Evolutionary conservation across 2,329 filamentous ascomycete genomes (phyloP).

Genomic region (Apiospora koreana): DNA sequence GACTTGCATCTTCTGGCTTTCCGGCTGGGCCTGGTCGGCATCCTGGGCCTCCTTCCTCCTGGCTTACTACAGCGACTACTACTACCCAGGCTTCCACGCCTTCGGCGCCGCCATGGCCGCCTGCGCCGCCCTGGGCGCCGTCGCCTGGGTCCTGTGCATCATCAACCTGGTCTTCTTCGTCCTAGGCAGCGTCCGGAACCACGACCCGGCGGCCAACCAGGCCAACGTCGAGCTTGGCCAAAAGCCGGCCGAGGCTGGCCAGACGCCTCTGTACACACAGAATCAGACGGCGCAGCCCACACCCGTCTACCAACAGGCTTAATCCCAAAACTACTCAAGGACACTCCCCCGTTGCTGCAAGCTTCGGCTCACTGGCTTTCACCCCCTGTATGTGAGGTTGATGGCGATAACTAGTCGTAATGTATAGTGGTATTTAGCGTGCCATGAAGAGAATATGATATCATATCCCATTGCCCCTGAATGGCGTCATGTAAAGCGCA

Average conservation of each 20-base stretch:
- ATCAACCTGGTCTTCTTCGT: constrained; percentile 41
- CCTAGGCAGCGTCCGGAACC: constrained; percentile 31
- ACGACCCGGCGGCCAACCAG: constrained; percentile 13
- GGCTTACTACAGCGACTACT: constrained; percentile 23
- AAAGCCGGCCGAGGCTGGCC: neutral
- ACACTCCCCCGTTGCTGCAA: neutral
- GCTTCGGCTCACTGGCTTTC: too few species aligned
- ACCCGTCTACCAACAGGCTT: neutral
- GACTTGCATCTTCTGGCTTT: constrained; percentile 45
- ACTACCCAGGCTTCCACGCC: constrained; percentile 23
- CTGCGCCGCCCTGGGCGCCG: constrained; percentile 42
- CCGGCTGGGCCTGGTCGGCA: constrained; percentile 44
- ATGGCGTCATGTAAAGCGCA: neutral
- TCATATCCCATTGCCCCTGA: neutral
- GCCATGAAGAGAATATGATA: too few species aligned
- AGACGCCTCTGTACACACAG: neutral
- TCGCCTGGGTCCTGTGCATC: constrained; percentile 42
- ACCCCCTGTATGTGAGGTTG: too few species aligned
- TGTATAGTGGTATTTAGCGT: neutral
- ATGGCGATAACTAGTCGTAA: neutral
- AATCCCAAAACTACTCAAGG: neutral
- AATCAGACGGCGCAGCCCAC: neutral
- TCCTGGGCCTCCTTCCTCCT: constrained; percentile 33
- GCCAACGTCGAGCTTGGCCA: constrained; percentile 30
- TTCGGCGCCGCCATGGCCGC: constrained; percentile 39